Evolutionary conservation across 768 basidiomycete genomes (phyloP), one percentile per base, ranked within the genome.

Genomic region (Daedaleopsis sinensis): DNA sequence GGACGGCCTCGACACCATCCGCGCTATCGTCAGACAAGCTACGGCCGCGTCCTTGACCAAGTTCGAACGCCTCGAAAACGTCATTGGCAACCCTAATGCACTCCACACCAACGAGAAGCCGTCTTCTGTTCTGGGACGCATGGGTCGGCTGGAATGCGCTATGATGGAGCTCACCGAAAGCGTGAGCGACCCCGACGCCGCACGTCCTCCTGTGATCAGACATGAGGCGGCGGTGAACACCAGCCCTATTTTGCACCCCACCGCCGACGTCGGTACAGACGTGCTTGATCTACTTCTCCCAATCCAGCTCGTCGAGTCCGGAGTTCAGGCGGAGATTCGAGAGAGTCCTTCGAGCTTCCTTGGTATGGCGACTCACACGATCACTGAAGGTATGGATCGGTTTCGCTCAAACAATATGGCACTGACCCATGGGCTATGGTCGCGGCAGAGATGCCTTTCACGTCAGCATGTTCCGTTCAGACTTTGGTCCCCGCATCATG

Each of bases 111-210:
- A 21, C 23, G 27, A 32, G 27, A 24, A 54, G 46, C 18, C 32
- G 13, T 7, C 44, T 52, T 56, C 62, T 13, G 43, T 67, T 1
- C 39, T 62, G 10, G 55, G 50, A 0, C 53, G 63, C 15, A 52
- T 64, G 8, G 42, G 51, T 18, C 47, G 42, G 24, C 32, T 67
- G 5, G 63, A 67, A 24, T 54, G 51, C 21, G 52, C 58, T 2
- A 35, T 67, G 19, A 39, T 48, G 16, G 63, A 67, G 35, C 43
- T 67, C n/a, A 36, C 55, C 3, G 66, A 67, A 49, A 59, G 42
- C 12, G 49, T 62, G 15, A 50, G 60, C 21, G 66, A 67, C 38
- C 65, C 66, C 21, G 58, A 64, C 12, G 63, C 66, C 8, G 66
- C 62, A 7, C 53, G 63, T 58, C 59, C 57, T 51, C 35, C 16